Percentiles rank a stretch among this genome's conserved stretches.
Evolutionary conservation across 2,329 filamentous ascomycete genomes (phyloP).

Genomic region (Rhinocladiella similis): DNA sequence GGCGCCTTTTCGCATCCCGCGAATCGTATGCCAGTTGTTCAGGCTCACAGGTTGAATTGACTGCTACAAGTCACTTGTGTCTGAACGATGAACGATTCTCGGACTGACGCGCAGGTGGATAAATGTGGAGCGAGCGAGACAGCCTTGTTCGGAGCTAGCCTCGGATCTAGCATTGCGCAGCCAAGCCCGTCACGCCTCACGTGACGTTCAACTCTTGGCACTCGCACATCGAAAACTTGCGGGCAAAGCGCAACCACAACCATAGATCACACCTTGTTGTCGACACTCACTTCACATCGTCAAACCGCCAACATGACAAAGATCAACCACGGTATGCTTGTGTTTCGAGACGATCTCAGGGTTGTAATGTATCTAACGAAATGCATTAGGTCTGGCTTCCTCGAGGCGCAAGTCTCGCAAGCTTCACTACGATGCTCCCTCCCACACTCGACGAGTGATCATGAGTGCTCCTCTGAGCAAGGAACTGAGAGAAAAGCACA

Average conservation of each 20-base stretch:
- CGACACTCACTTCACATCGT: conserved; percentile 14
- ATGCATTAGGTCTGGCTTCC: conserved; percentile 53
- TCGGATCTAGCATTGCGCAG: background rate
- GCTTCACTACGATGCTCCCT: conserved; percentile 95
- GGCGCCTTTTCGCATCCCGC: no score
- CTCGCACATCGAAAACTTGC: conserved; percentile 1
- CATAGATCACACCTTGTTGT: conserved; percentile 3
- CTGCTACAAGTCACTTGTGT: no score
- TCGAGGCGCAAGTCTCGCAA: conserved; percentile 99
- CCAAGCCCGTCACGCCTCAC: background rate
- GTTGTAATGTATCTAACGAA: background rate
- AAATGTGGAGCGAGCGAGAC: background rate
- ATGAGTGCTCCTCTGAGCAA: conserved; percentile 96
- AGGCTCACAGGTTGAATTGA: no score
- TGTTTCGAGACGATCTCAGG: background rate
- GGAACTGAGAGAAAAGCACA: conserved; percentile 99
- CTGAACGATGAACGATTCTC: background rate
- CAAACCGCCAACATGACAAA: conserved; percentile 25
- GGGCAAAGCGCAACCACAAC: background rate
- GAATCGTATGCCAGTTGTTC: no score
- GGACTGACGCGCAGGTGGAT: conserved; percentile 1
- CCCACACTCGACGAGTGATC: conserved; percentile 89
- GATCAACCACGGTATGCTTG: conserved; percentile 20
- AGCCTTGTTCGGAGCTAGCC: background rate
- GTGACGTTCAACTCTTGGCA: background rate